Conservation (phyloP, 2,329 filamentous ascomycete species). For the Ambrosiella xylebori region DNA sequence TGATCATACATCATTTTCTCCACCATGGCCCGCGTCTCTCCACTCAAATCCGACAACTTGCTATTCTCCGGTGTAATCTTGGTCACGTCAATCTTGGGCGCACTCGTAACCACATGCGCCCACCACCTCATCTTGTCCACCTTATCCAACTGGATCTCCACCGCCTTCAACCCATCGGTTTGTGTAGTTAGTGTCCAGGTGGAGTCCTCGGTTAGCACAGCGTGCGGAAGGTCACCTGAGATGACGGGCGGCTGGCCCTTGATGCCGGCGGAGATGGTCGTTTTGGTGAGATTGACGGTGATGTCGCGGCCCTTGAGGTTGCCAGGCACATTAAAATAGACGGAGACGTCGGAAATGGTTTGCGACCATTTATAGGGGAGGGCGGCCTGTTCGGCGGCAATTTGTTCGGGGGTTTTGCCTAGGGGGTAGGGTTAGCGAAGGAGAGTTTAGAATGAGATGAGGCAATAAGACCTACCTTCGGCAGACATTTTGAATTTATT, state of each 20-base stretch:
- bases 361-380: constrained; percentile 97
- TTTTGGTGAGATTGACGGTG: constrained; percentile 66
- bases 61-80: constrained; percentile 91
- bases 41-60: constrained; percentile 81
- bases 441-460: background rate
- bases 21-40: constrained; percentile 89
- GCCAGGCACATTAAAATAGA: constrained; percentile 59
- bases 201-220: constrained; percentile 67
- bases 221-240: constrained; percentile 73
- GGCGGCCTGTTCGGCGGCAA: constrained; percentile 63
- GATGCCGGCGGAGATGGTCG: constrained; percentile 58
- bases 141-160: constrained; percentile 87
- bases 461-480: background rate
- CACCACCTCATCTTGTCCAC: constrained; percentile 97
- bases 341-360: constrained; percentile 73
- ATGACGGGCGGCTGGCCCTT: constrained; percentile 81
- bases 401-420: constrained; percentile 39
- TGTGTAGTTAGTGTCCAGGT: constrained; percentile 80
- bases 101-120: constrained; percentile 72
- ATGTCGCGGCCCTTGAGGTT: constrained; percentile 77
- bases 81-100: constrained; percentile 82
- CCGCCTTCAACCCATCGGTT: constrained; percentile 45
- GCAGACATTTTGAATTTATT: constrained; percentile 19
- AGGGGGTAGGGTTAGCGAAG: constrained; percentile 1
- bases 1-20: constrained; percentile 99